Evolutionary conservation across 495 filamentous ascomycete species (phyloP), one percentile per base, ranked within the genome.

Genomic region (Podospora pseudopauciseta): DNA sequence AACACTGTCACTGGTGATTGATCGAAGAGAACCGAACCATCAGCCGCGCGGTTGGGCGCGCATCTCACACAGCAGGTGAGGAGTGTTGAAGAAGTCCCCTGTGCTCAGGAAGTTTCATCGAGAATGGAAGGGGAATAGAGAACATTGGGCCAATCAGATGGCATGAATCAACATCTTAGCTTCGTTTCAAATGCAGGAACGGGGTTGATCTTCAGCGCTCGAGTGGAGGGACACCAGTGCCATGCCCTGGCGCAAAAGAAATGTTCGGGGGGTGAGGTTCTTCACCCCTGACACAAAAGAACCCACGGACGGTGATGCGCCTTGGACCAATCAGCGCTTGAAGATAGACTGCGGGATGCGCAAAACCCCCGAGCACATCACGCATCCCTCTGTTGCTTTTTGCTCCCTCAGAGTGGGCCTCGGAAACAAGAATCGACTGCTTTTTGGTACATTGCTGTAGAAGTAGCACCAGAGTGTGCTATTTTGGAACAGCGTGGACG

Each of bases 141-240:
- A 75, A 71, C 64, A 68, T 23, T 49, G n/a, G 58, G 3, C 75
- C 73, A 76, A 74, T 74, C 62, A 61, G 30, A 15, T 27, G 53
- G 34, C 55, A 27, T 20, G 32, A 32, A 58, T 49, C 15, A 49
- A 49, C 39, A 30, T 54, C 39, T 62, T 75, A 69, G 73, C 70
- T 49, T 66, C 68, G 75, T 77, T 77, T 78, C 74, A 78, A 68
- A 67, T 70, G 76, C 76, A 74, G 71, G 71, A 75, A 74, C 77
- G 73, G 63, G 71, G 66, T 13, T 66, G 32, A 65, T 61, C 30
- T 69, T 26, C 60, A 66, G 32, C 66, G 58, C 32, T 28, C 66
- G 27, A 69, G 61, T 68, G 69, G 71, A 68, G 64, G 66, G 65
- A 65, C 13, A 54, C 39, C 49, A 49, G 20, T 54, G 65, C 57